Conservation (phyloP, 805 yeast species). For the Candida maltosa region DNA sequence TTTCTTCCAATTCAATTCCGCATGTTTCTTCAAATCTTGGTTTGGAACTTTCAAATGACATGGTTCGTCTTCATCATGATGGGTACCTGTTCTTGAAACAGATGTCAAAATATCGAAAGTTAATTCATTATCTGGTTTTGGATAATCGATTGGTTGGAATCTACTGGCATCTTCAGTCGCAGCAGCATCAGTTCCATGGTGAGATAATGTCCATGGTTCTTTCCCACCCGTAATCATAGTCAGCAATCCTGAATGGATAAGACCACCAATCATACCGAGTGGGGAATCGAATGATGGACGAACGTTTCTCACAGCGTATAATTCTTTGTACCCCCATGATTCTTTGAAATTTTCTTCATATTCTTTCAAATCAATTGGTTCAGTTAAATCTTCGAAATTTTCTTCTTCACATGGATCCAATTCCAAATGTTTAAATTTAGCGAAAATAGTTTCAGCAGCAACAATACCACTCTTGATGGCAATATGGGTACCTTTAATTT, state of each 20-base stretch:
- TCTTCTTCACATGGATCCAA: conserved; percentile 43
- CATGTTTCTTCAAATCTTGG: conserved; percentile 65
- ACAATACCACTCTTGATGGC: conserved; percentile 95
- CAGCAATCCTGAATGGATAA: conserved; percentile 79
- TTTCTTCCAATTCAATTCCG: conserved; percentile 64
- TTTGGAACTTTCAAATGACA: conserved; percentile 72
- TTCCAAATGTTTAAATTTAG: conserved; percentile 37
- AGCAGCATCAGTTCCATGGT: conserved; percentile 66
- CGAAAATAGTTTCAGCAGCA: conserved; percentile 83
- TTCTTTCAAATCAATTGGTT: conserved; percentile 43
- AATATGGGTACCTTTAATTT: conserved; percentile 95
- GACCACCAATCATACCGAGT: conserved; percentile 78
- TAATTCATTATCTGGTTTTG: conserved; percentile 92
- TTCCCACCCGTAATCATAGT: conserved; percentile 75
- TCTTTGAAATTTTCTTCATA: conserved; percentile 65
- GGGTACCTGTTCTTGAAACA: conserved; percentile 95
- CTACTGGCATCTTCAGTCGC: conserved; percentile 67
- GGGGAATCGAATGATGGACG: conserved; percentile 85
- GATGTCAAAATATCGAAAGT: conserved; percentile 91
- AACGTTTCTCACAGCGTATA: conserved; percentile 80
- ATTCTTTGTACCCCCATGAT: conserved; percentile 87
- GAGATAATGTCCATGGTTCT: conserved; percentile 85
- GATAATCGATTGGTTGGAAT: conserved; percentile 74
- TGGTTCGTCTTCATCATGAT: conserved; percentile 90
- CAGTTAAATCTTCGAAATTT: conserved; percentile 24